These are phyloP conservation scores for Fomitopsis pulvina DNA, from an alignment of 768 basidiomycete species.

Conservation along the genomic window DNA sequence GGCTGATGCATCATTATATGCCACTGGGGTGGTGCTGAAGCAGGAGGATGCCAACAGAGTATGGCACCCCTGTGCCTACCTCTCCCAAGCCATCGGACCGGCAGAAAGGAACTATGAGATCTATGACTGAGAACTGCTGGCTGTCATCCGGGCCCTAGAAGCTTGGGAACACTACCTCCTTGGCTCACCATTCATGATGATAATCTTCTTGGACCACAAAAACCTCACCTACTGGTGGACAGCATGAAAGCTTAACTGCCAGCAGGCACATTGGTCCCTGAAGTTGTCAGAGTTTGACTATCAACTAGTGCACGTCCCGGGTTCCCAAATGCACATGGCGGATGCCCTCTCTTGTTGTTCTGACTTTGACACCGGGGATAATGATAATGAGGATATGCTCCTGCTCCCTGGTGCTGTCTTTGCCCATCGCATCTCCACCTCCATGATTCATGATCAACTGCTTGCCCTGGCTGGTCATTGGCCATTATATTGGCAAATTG, in stretches of 20 bases:
- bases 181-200: slow-evolving; percentile 10
- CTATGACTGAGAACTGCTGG: slow-evolving; percentile 42
- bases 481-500: no score
- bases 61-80: slow-evolving; percentile 34
- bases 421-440: background rate
- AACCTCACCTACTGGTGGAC: slow-evolving; percentile 37
- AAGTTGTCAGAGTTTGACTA: slow-evolving; percentile 31
- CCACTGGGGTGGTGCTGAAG: slow-evolving; percentile 11
- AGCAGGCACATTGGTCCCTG: slow-evolving; percentile 37
- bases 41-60: slow-evolving; percentile 9
- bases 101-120: slow-evolving; percentile 40
- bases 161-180: slow-evolving; percentile 24
- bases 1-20: slow-evolving; percentile 17
- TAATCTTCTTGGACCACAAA: slow-evolving; percentile 24
- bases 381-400: slow-evolving; percentile 10
- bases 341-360: slow-evolving; percentile 17
- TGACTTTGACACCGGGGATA: slow-evolving; percentile 15
- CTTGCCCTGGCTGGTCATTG: no score
- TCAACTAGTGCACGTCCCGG: slow-evolving; percentile 25
- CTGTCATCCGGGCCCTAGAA: slow-evolving; percentile 34
- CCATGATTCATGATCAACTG: no score
- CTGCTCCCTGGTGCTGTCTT: slow-evolving; percentile 1
- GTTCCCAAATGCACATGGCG: slow-evolving; percentile 12
- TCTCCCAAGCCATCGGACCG: slow-evolving; percentile 24
- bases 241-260: slow-evolving; percentile 30